These are phyloP conservation scores for Elsinoe ampelina DNA, from an alignment of 2,329 filamentous ascomycete species.

Conservation along the genomic window DNA sequence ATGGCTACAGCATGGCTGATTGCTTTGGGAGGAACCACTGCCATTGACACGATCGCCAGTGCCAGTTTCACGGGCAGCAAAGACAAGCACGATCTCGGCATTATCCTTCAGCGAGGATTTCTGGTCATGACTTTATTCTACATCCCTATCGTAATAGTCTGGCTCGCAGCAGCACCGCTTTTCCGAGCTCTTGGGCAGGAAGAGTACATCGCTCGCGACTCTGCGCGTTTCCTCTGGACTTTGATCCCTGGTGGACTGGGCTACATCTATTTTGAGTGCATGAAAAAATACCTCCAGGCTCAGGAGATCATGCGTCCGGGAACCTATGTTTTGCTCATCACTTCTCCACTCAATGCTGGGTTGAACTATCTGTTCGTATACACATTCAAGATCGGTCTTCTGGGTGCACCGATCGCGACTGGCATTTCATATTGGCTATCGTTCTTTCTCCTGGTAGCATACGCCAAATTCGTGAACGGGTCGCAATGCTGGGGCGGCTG, in stretches of 20 bases:
- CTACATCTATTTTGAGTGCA: slow-evolving; percentile 77
- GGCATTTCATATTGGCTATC: slow-evolving; percentile 81
- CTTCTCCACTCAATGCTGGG: slow-evolving; percentile 49
- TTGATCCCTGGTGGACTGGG: slow-evolving; percentile 74
- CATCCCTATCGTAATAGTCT: slow-evolving; percentile 60
- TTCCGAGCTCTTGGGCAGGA: slow-evolving; percentile 71
- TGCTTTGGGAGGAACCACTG: slow-evolving; percentile 74
- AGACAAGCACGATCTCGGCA: slow-evolving; percentile 67
- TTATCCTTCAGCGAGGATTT: slow-evolving; percentile 68
- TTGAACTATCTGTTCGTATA: slow-evolving; percentile 64
- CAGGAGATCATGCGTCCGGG: slow-evolving; percentile 56
- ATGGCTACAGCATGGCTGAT: slow-evolving; percentile 85
- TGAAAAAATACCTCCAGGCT: slow-evolving; percentile 54
- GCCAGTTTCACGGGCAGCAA: slow-evolving; percentile 73
- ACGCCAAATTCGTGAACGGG: slow-evolving; percentile 61
- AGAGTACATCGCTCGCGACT: slow-evolving; percentile 64
- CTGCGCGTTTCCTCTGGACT: slow-evolving; percentile 61
- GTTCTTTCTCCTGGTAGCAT: slow-evolving; percentile 65
- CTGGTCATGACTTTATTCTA: slow-evolving; percentile 66
- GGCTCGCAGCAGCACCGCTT: slow-evolving; percentile 64
- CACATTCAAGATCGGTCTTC: slow-evolving; percentile 57
- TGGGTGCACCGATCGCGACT: slow-evolving; percentile 73
- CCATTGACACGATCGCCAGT: slow-evolving; percentile 75
- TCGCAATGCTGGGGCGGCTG: slow-evolving; percentile 73
- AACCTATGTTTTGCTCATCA: slow-evolving; percentile 54